Base-by-base conservation (phyloP, 805 yeast species). In the Hanseniaspora singularis region DNA sequence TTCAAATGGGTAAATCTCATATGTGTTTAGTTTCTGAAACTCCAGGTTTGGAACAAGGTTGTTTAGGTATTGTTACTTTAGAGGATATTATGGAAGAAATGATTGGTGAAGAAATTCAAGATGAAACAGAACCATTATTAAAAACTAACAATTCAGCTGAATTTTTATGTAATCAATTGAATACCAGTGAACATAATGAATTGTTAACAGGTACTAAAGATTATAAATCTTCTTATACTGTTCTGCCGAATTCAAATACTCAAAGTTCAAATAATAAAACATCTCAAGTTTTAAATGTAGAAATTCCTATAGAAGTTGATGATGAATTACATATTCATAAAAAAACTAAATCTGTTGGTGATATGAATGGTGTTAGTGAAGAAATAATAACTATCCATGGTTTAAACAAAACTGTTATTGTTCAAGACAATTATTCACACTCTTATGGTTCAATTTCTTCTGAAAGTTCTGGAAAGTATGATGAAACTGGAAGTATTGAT, bases 51-150 rank as follows among this genome's bases (percentile, higher is more conserved):
- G 72, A 81, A 1, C 69, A 71, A 33, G 96, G 96, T 18, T 92
- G 96, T 1, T 61, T 81, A 27, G 98, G 98, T 53, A 94, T 89
- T 9, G 68, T 89, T 37, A 89, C 98, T 1, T 69, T 89, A 51
- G 98, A 89, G 64, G 98, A 89, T 59, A 96, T 89, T n/a, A 92
- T 89, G 58, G 98, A 89, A 63, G 98, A 89, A 64, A 71, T 89
- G 53, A 89, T 89, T 62, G 98, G 98, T 42, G 97, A 89, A 64
- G 98, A 89, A 62, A 89, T 89, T 57, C 89, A 89, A 34, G 98
- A 89, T 60, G 98, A 89, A 65, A 77, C 87, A 20, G 98, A 89
- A 60, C 96, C 92, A 16, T 87, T 82, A 58, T 74, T 88, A 49
- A 96, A 89, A 38, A 11, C 41, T 1, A 9, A 14, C 14, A 42